Conservation (phyloP, 805 yeast genomes). For the Metschnikowia dekortorum region DNA sequence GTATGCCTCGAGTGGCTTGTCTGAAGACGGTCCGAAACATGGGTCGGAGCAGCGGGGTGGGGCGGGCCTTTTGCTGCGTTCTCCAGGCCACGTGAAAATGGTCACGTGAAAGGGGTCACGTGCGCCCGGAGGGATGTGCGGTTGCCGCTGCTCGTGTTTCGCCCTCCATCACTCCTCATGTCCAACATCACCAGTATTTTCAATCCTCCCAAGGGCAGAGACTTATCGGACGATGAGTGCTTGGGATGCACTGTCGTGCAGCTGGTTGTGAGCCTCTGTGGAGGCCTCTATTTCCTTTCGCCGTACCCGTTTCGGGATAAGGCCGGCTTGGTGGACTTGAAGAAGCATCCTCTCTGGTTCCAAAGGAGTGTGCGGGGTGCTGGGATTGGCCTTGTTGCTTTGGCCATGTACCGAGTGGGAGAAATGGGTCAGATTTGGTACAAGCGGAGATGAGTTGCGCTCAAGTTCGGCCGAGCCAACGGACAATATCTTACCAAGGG, state of each 20-base stretch:
- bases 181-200: conserved; percentile 54
- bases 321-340: conserved; percentile 30
- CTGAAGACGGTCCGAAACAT: background rate
- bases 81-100: background rate
- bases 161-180: conserved; percentile 1
- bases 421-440: conserved; percentile 38
- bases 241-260: conserved; percentile 67
- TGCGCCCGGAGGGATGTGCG: too few relatives aligned
- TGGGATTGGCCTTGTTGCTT: conserved; percentile 51
- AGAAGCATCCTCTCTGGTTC: conserved; percentile 58
- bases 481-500: too few relatives aligned
- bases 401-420: conserved; percentile 60
- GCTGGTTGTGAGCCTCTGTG: conserved; percentile 50
- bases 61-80: too few relatives aligned
- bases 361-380: conserved; percentile 45
- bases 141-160: too few relatives aligned
- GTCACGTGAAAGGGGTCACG: background rate
- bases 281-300: conserved; percentile 59
- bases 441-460: background rate
- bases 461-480: too few relatives aligned
- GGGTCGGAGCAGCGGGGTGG: background rate
- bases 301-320: conserved; percentile 52
- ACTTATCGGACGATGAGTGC: conserved; percentile 48
- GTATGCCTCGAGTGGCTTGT: background rate
- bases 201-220: conserved; percentile 45